These are phyloP conservation scores for Phytophthora fragariaefolia DNA, from an alignment of 352 stramenopile species.

Conservation along the genomic window DNA sequence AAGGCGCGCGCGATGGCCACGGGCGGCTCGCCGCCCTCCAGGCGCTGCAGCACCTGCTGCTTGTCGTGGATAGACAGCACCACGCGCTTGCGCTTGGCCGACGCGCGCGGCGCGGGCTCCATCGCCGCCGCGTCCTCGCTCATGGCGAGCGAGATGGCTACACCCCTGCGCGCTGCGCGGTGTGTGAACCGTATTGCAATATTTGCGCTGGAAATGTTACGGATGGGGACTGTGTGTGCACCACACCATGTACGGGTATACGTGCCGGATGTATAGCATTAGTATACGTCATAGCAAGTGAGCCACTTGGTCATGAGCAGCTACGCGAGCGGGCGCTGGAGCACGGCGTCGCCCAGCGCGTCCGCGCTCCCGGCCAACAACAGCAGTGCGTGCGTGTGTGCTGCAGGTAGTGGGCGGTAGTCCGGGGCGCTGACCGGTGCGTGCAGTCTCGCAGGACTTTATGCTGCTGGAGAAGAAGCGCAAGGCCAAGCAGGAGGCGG, in stretches of 20 bases:
- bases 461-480: slow-evolving; percentile 63
- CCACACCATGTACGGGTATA: too few species aligned
- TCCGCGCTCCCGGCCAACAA: slow-evolving; percentile 4
- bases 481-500: slow-evolving; percentile 54
- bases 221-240: background rate
- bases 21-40: slow-evolving; percentile 73
- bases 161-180: too few species aligned
- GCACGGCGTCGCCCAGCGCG: slow-evolving; percentile 2
- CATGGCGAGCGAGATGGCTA: background rate
- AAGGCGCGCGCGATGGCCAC: slow-evolving; percentile 64
- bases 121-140: too few species aligned
- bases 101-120: background rate
- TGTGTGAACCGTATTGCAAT: too few species aligned
- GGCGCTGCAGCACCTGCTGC: slow-evolving; percentile 79
- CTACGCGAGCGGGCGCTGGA: slow-evolving; percentile 6
- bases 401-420: background rate
- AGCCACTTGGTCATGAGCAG: background rate
- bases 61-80: slow-evolving; percentile 87
- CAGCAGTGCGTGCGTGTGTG: slow-evolving; percentile 15
- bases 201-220: too few species aligned
- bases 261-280: too few species aligned
- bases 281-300: background rate
- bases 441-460: slow-evolving; percentile 44
- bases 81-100: slow-evolving; percentile 77
- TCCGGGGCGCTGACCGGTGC: background rate